Evolutionary conservation across 1,284 basidiomycete species (phyloP), one percentile per base, ranked within the genome.

Genomic region (Thecaphora thlaspeos): DNA sequence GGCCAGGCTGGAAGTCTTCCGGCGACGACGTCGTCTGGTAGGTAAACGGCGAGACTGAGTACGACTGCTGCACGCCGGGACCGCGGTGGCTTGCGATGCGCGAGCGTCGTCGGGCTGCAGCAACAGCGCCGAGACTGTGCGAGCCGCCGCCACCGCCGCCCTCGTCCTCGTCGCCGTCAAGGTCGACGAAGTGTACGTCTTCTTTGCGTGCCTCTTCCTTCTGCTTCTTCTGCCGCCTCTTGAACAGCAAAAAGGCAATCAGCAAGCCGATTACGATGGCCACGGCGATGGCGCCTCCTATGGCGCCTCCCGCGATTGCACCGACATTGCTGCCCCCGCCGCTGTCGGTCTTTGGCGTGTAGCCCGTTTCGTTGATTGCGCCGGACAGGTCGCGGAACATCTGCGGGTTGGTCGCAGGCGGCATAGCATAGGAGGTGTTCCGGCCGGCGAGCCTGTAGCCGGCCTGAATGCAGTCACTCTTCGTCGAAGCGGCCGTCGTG

Each of bases 231-330:
- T 68, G 63, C 39, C 68, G 49, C 23, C 46, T 55, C n/a, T 64
- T 53, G 23, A 61, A 70, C 22, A 71, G 30, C 8, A 71, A 48
- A 22, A 58, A 71, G 2, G 59, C 52, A 12, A 63, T 48, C 17
- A 67, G 36, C 18, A 54, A 52, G 18, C 63, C 61, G 19, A 70
- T 50, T 9, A 66, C 54, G 4, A 60, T 32, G 11, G 52, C 68
- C 5, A 70, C 44, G 5, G 67, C 69, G 23, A 71, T 63, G 1
- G 58, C 60, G 9, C 63, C 69, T 42, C 69, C 69, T 30, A 71
- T 70, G 10, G 66, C 61, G 9, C 69, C 69, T 44, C 69, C 69
- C 15, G 69, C 64, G 15, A 71, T 66, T 4, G 62, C 67, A 18
- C 66, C 69, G 1, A 43, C 55, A 32, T 45, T 43, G 24, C 24